Evolutionary conservation across 1,139 yeast genomes (phyloP).

Genomic region (Candida sp.): DNA sequence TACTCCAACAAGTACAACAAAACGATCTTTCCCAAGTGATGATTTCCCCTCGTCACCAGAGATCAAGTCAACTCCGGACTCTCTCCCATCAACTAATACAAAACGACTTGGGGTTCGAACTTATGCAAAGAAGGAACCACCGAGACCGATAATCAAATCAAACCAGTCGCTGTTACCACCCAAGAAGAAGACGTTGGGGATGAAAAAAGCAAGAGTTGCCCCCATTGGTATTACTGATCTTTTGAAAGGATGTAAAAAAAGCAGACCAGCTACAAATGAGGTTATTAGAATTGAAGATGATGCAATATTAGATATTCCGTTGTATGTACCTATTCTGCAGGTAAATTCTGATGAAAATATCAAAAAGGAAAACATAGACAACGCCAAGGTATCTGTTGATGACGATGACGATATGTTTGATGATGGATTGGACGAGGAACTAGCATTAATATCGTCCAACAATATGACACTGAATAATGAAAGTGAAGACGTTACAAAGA

Average conservation of each 20-base stretch:
- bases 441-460: conserved; percentile 7
- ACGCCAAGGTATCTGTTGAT: neutral
- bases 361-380: neutral
- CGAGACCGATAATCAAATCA: neutral
- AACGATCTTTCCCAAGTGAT: neutral
- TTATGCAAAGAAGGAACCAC: neutral
- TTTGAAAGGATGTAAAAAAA: conserved; percentile 9
- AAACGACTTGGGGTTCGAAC: neutral
- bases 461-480: neutral
- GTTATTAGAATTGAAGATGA: conserved; percentile 4
- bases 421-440: conserved; percentile 26
- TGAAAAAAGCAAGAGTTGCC: conserved; percentile 10
- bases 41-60: neutral
- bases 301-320: conserved; percentile 1
- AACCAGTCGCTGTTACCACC: neutral
- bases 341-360: neutral
- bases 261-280: conserved; percentile 3
- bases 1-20: neutral
- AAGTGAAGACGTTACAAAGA: conserved; percentile 2
- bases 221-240: conserved; percentile 11
- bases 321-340: conserved; percentile 1
- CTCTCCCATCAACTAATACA: neutral
- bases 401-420: conserved; percentile 21
- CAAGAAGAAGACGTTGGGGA: conserved; percentile 12
- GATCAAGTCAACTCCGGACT: neutral